Conservation (phyloP, 305 asterid species). For the Fraxinus baroniana region DNA sequence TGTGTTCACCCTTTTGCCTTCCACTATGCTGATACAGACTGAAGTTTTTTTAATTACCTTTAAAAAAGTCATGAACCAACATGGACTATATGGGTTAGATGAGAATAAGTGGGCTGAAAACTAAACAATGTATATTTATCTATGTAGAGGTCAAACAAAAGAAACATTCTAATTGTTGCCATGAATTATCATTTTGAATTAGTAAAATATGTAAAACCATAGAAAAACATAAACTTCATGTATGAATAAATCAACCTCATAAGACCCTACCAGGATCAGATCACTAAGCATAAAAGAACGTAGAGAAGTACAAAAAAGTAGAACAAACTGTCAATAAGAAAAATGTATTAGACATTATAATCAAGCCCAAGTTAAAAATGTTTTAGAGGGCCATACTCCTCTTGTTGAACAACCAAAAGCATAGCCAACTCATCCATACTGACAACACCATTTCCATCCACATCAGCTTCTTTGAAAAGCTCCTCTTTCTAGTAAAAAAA, state of each 20-base stretch:
- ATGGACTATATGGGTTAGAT: background rate
- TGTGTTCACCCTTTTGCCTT: background rate
- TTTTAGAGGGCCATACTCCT: conserved; percentile 52
- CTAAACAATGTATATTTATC: background rate
- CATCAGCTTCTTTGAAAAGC: conserved; percentile 89
- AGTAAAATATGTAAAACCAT: background rate
- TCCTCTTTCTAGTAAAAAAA: conserved; percentile 71
- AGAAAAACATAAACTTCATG: background rate
- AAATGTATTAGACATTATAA: background rate
- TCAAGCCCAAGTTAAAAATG: background rate
- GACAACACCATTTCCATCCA: conserved; percentile 85
- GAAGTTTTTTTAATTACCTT: background rate
- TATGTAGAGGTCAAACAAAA: background rate
- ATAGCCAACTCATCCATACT: conserved; percentile 94
- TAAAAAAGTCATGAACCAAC: background rate
- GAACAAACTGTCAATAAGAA: background rate
- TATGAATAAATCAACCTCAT: background rate
- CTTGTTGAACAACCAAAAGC: conserved; percentile 89
- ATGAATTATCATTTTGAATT: background rate
- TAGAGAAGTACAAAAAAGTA: background rate
- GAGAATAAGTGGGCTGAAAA: background rate
- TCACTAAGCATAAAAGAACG: conserved; percentile 10
- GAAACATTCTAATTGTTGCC: background rate
- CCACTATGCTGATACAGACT: background rate
- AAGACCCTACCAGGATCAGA: conserved; percentile 2